phyloP scores from a whole-genome alignment of 2,329 filamentous ascomycete species.

The Fusarium tupiense region DNA sequence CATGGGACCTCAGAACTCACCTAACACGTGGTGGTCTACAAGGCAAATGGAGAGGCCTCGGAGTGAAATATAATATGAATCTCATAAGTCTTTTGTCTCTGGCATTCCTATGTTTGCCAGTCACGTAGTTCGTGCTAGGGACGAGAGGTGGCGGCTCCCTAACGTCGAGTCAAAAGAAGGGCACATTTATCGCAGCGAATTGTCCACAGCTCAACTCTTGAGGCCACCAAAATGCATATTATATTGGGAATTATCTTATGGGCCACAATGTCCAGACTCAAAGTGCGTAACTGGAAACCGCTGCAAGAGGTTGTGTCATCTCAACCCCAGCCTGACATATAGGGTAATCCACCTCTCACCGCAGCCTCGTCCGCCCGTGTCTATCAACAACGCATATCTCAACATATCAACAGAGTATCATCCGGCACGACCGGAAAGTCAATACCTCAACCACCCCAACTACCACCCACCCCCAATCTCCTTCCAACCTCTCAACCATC shows the following conservation, averaged over 20 bases:
- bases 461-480: neutral
- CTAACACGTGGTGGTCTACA: neutral
- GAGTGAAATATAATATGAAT: fast-evolving
- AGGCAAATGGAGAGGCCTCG: neutral
- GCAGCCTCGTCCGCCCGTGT: neutral
- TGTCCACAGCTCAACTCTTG: neutral
- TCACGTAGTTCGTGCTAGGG: fast-evolving
- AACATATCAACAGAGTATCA: neutral
- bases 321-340: neutral
- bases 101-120: fast-evolving
- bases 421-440: neutral
- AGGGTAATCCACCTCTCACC: conserved; percentile 1
- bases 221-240: neutral
- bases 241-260: fast-evolving
- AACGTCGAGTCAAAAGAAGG: neutral
- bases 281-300: no score
- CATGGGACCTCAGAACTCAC: neutral
- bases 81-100: fast-evolving
- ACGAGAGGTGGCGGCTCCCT: fast-evolving
- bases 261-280: fast-evolving
- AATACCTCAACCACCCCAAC: neutral
- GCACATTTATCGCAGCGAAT: fast-evolving
- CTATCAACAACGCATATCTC: neutral
- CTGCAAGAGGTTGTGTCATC: neutral
- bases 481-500: neutral